Conservation (phyloP, 176 grass and related monocot genomes). For the maize (Zea mays) region DNA sequence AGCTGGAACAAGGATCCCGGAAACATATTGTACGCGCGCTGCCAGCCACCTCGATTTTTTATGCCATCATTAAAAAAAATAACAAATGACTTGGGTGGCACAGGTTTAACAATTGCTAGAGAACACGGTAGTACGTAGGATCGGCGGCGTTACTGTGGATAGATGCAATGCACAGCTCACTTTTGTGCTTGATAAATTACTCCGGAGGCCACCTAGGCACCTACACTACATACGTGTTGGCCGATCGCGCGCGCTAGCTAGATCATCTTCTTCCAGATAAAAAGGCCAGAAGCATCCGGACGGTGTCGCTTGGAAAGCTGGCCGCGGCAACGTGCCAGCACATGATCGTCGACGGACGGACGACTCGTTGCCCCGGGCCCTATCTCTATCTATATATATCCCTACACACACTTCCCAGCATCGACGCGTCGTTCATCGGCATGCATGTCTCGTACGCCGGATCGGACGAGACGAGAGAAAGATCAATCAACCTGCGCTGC, state of each 20-base stretch:
- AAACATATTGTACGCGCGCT: background rate
- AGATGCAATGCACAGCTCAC: too few species aligned
- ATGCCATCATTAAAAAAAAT: background rate
- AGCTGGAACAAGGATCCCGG: background rate
- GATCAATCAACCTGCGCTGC: too few species aligned
- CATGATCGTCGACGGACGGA: constrained; percentile 24
- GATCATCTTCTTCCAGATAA: constrained; percentile 39
- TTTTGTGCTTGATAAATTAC: background rate
- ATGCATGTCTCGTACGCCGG: too few species aligned
- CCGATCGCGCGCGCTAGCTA: too few species aligned
- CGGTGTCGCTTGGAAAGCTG: constrained; percentile 27
- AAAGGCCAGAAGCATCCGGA: constrained; percentile 35
- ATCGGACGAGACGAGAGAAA: too few species aligned
- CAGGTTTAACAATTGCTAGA: background rate
- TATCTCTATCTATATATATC: too few species aligned
- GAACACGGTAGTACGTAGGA: too few species aligned
- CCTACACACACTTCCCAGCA: background rate
- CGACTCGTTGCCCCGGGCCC: too few species aligned
- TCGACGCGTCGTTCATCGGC: too few species aligned
- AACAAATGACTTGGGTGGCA: constrained; percentile 34
- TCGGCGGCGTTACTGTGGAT: background rate
- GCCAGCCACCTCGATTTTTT: background rate
- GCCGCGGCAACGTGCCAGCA: constrained; percentile 37
- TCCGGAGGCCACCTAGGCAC: background rate
- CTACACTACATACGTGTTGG: constrained; percentile 34